Evolutionary conservation across 352 stramenopile genomes (phyloP).

Genomic region (Phytophthora sp.): DNA sequence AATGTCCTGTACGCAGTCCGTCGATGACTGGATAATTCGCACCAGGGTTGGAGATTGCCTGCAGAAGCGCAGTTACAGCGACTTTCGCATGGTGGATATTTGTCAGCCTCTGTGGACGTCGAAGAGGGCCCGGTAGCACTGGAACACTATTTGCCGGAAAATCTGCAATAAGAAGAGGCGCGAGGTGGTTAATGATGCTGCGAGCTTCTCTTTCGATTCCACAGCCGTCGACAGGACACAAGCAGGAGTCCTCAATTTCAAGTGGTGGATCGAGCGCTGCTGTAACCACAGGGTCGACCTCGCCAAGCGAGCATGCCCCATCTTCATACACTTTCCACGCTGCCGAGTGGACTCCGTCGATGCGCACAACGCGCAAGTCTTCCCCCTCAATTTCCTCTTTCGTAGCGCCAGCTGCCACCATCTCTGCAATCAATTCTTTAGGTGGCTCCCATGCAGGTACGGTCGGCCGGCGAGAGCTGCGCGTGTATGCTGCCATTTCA

Average conservation of each 20-base stretch:
- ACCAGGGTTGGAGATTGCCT: background rate
- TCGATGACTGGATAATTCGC: background rate
- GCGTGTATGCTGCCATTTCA: no score
- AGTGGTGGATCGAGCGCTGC: background rate
- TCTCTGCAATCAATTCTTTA: background rate
- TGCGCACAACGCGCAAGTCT: background rate
- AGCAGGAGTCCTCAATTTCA: background rate
- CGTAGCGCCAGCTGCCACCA: background rate
- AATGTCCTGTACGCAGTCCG: background rate
- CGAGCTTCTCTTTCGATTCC: no score
- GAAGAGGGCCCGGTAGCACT: background rate
- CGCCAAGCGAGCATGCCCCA: constrained; percentile 1
- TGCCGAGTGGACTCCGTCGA: background rate
- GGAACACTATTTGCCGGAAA: no score
- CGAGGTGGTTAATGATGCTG: no score
- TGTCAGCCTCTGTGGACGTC: background rate
- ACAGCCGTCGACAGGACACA: no score
- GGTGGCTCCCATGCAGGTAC: background rate
- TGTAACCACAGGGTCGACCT: background rate
- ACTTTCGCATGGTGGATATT: no score
- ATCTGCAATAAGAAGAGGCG: no score
- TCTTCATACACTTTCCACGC: background rate
- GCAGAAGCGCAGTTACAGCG: background rate
- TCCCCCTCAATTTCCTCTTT: background rate
- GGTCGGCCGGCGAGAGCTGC: background rate